A percentile compares a stretch with the other conserved stretches of the same genome.
Evolutionary conservation across 192 early-diverging fungal species (phyloP).

Genomic region (Backusella tuberculispora): DNA sequence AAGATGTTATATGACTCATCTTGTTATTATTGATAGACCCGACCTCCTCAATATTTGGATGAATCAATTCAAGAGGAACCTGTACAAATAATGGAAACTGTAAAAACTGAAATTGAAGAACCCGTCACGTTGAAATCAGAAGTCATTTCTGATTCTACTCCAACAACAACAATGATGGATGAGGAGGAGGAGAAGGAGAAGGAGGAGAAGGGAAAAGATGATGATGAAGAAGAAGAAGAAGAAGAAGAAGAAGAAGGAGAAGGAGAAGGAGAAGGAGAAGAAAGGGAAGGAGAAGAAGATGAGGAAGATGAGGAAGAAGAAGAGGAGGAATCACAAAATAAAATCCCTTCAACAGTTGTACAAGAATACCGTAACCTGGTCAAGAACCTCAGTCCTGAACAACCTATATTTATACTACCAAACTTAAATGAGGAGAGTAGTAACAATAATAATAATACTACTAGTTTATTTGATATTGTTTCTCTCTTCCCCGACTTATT

Average conservation of each 20-base stretch:
- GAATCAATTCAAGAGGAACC: background rate
- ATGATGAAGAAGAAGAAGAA: background rate
- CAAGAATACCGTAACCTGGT: conserved; percentile 44
- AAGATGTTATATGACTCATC: background rate
- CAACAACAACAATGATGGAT: background rate
- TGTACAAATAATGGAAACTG: conserved; percentile 1
- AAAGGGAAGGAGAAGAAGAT: background rate
- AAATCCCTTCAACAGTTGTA: conserved; percentile 45
- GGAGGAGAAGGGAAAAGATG: background rate
- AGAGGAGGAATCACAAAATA: conserved; percentile 28
- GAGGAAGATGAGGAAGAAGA: conserved; percentile 2
- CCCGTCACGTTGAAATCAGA: background rate
- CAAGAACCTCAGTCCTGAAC: conserved; percentile 38
- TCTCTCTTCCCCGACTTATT: conserved; percentile 57
- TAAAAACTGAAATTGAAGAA: background rate
- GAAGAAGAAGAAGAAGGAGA: background rate
- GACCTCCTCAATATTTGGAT: background rate
- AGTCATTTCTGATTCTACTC: background rate
- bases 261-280: background rate
- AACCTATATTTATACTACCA: conserved; percentile 34
- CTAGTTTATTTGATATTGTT: conserved; percentile 44
- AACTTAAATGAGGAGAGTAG: conserved; percentile 22
- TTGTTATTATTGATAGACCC: background rate
- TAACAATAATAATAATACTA: conserved; percentile 24
- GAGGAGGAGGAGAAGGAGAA: background rate